Conservation (phyloP, 768 basidiomycete genomes). For the Boletus insuetus region DNA sequence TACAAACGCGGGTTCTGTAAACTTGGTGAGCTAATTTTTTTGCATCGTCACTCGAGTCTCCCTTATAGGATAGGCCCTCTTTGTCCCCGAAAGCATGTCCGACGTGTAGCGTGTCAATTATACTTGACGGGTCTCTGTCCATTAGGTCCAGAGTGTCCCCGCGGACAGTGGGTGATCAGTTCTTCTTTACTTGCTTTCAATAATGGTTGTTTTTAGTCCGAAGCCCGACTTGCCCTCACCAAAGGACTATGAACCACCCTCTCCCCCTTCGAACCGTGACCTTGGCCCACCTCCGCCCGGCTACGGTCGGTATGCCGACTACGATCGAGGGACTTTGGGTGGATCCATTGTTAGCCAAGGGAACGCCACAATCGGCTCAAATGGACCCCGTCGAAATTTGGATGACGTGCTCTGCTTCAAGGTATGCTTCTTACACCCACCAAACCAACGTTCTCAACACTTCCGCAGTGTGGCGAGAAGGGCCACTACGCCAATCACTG, state of each 20-base stretch:
- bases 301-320: slow-evolving; percentile 80
- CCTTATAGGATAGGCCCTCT: slow-evolving; percentile 57
- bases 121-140: slow-evolving; percentile 95
- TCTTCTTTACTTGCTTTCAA: slow-evolving; percentile 4
- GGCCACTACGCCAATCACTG: slow-evolving; percentile 97
- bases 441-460: slow-evolving; percentile 2
- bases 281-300: slow-evolving; percentile 91
- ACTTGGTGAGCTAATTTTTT: slow-evolving; percentile 56
- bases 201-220: slow-evolving; percentile 49
- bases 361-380: slow-evolving; percentile 30
- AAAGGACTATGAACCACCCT: slow-evolving; percentile 74
- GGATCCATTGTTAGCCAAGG: slow-evolving; percentile 24
- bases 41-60: slow-evolving; percentile 1
- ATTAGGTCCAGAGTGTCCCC: slow-evolving; percentile 80
- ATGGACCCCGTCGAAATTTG: slow-evolving; percentile 62
- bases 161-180: slow-evolving; percentile 72
- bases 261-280: slow-evolving; percentile 71
- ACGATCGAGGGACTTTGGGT: slow-evolving; percentile 51
- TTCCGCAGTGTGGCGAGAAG: slow-evolving; percentile 75
- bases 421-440: slow-evolving; percentile 39
- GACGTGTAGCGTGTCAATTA: slow-evolving; percentile 84
- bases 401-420: slow-evolving; percentile 89
- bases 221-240: slow-evolving; percentile 69
- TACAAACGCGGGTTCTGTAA: slow-evolving; percentile 96
- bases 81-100: slow-evolving; percentile 91